Evolutionary conservation across 345 rosid species (phyloP).

Genomic region (Lepidium africanum): DNA sequence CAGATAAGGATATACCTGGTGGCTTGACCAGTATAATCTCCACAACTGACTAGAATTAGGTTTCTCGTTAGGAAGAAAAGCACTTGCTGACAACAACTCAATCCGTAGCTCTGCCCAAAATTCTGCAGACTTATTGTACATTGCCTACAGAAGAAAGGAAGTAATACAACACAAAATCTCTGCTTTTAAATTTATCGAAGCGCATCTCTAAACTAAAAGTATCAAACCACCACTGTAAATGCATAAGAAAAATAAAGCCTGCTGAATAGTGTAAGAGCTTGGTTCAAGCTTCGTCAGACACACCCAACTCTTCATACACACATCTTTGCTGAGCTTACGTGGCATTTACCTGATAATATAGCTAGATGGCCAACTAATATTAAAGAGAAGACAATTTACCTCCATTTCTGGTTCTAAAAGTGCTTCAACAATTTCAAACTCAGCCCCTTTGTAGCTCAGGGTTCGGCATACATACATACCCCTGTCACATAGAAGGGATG

Average conservation of each 20-base stretch:
- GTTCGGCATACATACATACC: constrained; percentile 99
- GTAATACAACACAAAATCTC: constrained; percentile 4
- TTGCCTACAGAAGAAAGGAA: constrained; percentile 43
- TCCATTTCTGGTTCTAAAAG: constrained; percentile 83
- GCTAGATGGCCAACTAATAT: not conserved
- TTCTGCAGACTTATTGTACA: constrained; percentile 91
- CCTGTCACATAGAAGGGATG: constrained; percentile 38
- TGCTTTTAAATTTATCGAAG: not conserved
- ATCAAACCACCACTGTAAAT: not conserved
- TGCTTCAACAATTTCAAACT: constrained; percentile 93
- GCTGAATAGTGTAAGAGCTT: constrained; percentile 3
- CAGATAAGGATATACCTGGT: constrained; percentile 55
- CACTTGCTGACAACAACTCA: constrained; percentile 75
- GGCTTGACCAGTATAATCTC: constrained; percentile 99
- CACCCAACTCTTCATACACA: not conserved
- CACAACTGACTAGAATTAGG: constrained; percentile 88
- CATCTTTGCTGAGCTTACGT: not conserved
- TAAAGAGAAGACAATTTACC: constrained; percentile 37
- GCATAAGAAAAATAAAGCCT: constrained; percentile 10
- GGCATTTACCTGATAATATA: constrained; percentile 2
- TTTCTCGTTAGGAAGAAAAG: constrained; percentile 70
- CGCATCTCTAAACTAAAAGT: constrained; percentile 11
- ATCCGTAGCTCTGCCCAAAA: constrained; percentile 98
- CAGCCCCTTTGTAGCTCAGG: constrained; percentile 91
- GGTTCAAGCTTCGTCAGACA: constrained; percentile 4